A percentile compares a stretch with the other conserved stretches of the same genome.
phyloP scores from a whole-genome alignment of 192 early-diverging fungal genomes.

The Backusella parvicylindrica region DNA sequence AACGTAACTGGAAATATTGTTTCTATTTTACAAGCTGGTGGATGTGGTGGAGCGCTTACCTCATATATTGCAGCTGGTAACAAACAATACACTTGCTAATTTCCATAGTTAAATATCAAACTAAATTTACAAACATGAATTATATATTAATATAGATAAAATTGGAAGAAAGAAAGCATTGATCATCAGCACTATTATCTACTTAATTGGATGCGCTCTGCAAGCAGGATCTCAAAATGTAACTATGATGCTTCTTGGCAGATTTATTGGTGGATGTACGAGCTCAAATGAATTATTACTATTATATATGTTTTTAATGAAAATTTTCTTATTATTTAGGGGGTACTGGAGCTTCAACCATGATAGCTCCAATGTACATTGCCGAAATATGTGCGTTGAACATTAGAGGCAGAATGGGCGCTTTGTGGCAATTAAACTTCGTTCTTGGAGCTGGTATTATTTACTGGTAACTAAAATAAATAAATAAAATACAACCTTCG shows the following conservation, averaged over 20 bases:
- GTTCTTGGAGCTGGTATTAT: background rate
- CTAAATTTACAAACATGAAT: background rate
- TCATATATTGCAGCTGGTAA: slow-evolving; percentile 1
- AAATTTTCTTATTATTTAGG: background rate
- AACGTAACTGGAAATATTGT: slow-evolving; percentile 1
- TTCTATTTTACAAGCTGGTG: slow-evolving; percentile 1
- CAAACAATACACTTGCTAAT: background rate
- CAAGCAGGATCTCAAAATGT: slow-evolving; percentile 1
- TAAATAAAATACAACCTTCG: background rate
- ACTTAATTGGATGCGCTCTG: background rate
- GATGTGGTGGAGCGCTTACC: background rate
- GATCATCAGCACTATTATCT: background rate
- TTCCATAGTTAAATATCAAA: background rate
- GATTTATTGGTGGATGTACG: slow-evolving; percentile 4
- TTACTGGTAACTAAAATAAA: background rate
- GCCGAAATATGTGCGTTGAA: background rate
- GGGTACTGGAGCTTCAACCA: background rate
- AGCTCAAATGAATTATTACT: background rate
- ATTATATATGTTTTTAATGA: background rate
- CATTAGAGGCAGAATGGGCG: slow-evolving; percentile 6
- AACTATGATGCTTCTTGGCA: background rate
- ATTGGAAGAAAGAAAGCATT: slow-evolving; percentile 2
- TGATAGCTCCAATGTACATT: slow-evolving; percentile 6
- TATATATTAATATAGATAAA: background rate
- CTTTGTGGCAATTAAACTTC: slow-evolving; percentile 1